Evolutionary conservation across 2,329 filamentous ascomycete genomes (phyloP).

Genomic region (Exserohilum turcica): DNA sequence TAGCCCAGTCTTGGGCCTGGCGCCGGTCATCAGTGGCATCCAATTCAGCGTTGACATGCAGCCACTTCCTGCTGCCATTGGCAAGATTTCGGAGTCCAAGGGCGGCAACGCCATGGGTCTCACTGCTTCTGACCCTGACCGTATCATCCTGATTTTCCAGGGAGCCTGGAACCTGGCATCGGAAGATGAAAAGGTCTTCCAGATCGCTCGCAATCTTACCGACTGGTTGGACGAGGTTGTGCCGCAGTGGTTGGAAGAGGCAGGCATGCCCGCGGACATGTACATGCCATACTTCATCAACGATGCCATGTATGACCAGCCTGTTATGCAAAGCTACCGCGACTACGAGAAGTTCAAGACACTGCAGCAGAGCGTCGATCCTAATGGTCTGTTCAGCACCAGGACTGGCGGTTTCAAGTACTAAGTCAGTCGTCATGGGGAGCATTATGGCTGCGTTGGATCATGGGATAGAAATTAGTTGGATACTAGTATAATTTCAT

Average conservation of each 20-base stretch:
- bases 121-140: conserved; percentile 24
- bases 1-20: conserved; percentile 25
- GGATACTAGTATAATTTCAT: neutral
- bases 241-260: conserved; percentile 30
- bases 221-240: conserved; percentile 30
- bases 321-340: conserved; percentile 26
- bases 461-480: neutral
- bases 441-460: neutral
- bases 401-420: conserved; percentile 32
- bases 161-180: conserved; percentile 21
- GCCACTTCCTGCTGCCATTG: conserved; percentile 27
- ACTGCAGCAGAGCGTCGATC: conserved; percentile 28
- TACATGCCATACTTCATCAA: conserved; percentile 34
- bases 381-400: conserved; percentile 25
- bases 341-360: conserved; percentile 27
- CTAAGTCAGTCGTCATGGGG: neutral
- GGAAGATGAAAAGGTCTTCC: conserved; percentile 21
- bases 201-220: conserved; percentile 24
- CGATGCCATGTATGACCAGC: conserved; percentile 30
- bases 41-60: conserved; percentile 35
- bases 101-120: conserved; percentile 37
- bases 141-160: conserved; percentile 30
- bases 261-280: conserved; percentile 18
- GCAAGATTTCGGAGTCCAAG: conserved; percentile 21
- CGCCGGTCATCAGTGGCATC: conserved; percentile 13